These are phyloP conservation scores for Linum usitatissimum DNA, from an alignment of 345 rosid species.

Conservation along the genomic window DNA sequence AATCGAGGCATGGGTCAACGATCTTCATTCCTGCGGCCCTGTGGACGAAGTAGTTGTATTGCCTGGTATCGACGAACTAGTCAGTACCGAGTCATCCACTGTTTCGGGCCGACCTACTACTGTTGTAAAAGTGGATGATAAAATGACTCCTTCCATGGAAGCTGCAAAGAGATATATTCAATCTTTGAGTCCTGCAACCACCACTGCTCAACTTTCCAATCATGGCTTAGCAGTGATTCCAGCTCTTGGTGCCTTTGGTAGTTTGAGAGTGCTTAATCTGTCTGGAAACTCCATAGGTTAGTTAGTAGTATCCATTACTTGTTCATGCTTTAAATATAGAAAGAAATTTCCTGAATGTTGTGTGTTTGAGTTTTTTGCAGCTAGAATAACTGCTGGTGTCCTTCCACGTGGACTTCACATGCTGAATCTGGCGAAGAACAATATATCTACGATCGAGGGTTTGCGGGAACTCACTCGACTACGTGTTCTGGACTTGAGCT, in stretches of 20 bases:
- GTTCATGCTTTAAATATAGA: neutral
- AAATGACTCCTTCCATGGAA: constrained; percentile 57
- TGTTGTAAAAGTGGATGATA: constrained; percentile 40
- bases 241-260: constrained; percentile 58
- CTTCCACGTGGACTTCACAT: constrained; percentile 88
- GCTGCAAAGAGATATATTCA: constrained; percentile 68
- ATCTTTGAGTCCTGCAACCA: constrained; percentile 51
- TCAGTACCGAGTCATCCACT: constrained; percentile 22
- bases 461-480: constrained; percentile 85
- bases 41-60: constrained; percentile 42
- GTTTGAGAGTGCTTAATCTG: constrained; percentile 76
- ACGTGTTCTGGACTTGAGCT: constrained; percentile 86
- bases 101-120: constrained; percentile 19
- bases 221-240: constrained; percentile 70
- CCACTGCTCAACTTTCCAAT: constrained; percentile 67
- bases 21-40: constrained; percentile 54
- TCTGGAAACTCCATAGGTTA: constrained; percentile 84
- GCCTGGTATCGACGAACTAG: constrained; percentile 20
- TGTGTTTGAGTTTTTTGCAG: constrained; percentile 24
- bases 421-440: constrained; percentile 74
- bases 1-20: constrained; percentile 75
- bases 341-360: constrained; percentile 3
- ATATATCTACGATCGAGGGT: constrained; percentile 76
- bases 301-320: constrained; percentile 4
- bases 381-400: constrained; percentile 70